Percentiles rank a stretch among this genome's conserved stretches.
phyloP scores from a whole-genome alignment of 2,329 filamentous ascomycete species.

The Pseudofabraea citricarpa region DNA sequence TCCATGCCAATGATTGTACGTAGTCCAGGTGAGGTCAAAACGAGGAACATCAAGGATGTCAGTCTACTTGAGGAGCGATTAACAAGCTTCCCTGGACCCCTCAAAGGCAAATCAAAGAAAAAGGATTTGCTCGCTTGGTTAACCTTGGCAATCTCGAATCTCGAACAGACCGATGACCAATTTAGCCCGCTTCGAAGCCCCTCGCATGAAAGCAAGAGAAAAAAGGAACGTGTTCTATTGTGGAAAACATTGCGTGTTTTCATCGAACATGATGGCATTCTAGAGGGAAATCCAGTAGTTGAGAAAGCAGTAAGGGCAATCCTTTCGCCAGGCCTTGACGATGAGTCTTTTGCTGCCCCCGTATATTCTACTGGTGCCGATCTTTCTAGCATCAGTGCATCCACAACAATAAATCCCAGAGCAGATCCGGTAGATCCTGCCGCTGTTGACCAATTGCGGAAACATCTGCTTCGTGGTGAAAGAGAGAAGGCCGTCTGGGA shows the following conservation, averaged over 20 bases:
- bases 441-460: slow-evolving; percentile 68
- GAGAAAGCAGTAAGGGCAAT: slow-evolving; percentile 72
- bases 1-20: slow-evolving; percentile 73
- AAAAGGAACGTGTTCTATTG: slow-evolving; percentile 74
- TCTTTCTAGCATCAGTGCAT: slow-evolving; percentile 34
- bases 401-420: slow-evolving; percentile 32
- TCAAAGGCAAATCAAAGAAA: slow-evolving; percentile 89
- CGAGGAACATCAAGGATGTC: slow-evolving; percentile 71
- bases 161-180: slow-evolving; percentile 50
- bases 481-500: slow-evolving; percentile 90
- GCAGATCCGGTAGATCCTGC: slow-evolving; percentile 66
- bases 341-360: slow-evolving; percentile 18
- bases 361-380: slow-evolving; percentile 33
- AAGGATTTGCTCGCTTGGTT: slow-evolving; percentile 88
- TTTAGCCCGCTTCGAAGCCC: slow-evolving; percentile 42
- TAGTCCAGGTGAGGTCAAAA: slow-evolving; percentile 74
- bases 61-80: slow-evolving; percentile 67
- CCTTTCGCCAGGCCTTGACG: slow-evolving; percentile 55
- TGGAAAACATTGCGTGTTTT: slow-evolving; percentile 83
- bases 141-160: slow-evolving; percentile 63
- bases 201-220: slow-evolving; percentile 61
- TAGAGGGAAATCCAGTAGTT: slow-evolving; percentile 69
- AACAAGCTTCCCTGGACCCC: slow-evolving; percentile 80
- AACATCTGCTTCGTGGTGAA: slow-evolving; percentile 71
- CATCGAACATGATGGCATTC: slow-evolving; percentile 77